These are phyloP conservation scores for Eragrostis tef DNA, from an alignment of 202 grass and related monocot genomes.

Conservation along the genomic window DNA sequence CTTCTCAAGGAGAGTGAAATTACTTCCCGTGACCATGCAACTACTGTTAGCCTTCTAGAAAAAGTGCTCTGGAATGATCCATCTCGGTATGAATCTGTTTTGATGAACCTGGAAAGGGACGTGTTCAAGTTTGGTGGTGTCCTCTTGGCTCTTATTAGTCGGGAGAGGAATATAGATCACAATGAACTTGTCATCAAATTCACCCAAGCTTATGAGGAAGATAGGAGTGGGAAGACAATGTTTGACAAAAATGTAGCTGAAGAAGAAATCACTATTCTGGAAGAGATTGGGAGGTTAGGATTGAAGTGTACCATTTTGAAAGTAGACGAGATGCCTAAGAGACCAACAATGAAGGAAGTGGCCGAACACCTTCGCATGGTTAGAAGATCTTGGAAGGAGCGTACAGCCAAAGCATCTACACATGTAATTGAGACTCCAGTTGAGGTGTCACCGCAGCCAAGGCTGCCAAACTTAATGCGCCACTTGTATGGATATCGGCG, in stretches of 20 bases:
- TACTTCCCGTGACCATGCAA: neutral
- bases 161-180: constrained; percentile 5
- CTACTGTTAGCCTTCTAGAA: constrained; percentile 38
- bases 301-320: constrained; percentile 23
- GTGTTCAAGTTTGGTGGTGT: constrained; percentile 67
- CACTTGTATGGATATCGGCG: constrained; percentile 32
- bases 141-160: constrained; percentile 47
- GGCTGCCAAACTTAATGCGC: constrained; percentile 34
- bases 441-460: neutral
- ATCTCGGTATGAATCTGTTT: constrained; percentile 35
- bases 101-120: constrained; percentile 58
- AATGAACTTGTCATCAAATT: constrained; percentile 29
- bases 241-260: constrained; percentile 13
- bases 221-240: constrained; percentile 12
- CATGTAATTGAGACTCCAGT: neutral
- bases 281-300: constrained; percentile 36
- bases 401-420: neutral
- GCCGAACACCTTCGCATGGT: neutral
- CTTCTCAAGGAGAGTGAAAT: constrained; percentile 45
- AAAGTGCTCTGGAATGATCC: constrained; percentile 27
- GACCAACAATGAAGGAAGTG: constrained; percentile 39
- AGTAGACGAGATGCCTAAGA: neutral
- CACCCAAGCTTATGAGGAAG: neutral
- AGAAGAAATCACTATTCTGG: constrained; percentile 22
- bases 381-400: constrained; percentile 26